Evolutionary conservation across 2,329 filamentous ascomycete genomes (phyloP).

Genomic region (Beauveria sp.): DNA sequence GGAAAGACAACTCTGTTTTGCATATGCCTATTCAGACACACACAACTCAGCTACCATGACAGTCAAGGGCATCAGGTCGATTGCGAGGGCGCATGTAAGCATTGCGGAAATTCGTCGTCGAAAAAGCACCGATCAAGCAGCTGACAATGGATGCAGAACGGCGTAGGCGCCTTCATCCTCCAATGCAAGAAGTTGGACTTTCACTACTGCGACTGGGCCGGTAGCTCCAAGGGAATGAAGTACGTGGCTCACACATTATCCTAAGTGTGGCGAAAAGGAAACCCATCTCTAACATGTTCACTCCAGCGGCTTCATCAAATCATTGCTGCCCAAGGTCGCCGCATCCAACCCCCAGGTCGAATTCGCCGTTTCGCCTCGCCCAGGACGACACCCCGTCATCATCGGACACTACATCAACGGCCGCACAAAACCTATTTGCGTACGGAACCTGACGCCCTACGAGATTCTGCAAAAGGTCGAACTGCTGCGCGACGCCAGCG

Average conservation of each 20-base stretch:
- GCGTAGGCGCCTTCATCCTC: constrained; percentile 90
- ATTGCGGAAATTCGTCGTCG: background rate
- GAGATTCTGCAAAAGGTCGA: constrained; percentile 76
- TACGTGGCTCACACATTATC: constrained; percentile 33
- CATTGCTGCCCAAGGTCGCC: constrained; percentile 70
- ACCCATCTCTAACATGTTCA: constrained; percentile 18
- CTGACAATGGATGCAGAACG: constrained; percentile 57
- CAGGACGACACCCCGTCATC: constrained; percentile 82
- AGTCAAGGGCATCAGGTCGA: constrained; percentile 43
- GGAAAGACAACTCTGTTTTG: constrained; percentile 13
- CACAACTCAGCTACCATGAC: constrained; percentile 40
- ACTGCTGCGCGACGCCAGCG: constrained; percentile 64
- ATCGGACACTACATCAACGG: constrained; percentile 92
- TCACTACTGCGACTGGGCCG: constrained; percentile 95
- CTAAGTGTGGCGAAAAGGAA: too few species aligned
- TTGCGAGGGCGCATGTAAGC: constrained; percentile 47
- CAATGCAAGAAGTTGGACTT: constrained; percentile 95
- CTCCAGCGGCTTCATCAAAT: constrained; percentile 69
- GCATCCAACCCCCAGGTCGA: constrained; percentile 78
- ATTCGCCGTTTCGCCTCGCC: constrained; percentile 83
- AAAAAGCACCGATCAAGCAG: background rate
- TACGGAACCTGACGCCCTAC: constrained; percentile 73
- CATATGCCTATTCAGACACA: constrained; percentile 13
- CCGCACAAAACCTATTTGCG: constrained; percentile 74
- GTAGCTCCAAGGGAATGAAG: constrained; percentile 94